These are phyloP conservation scores for Phytophthora pinifolia DNA, from an alignment of 352 stramenopile species.

Conservation along the genomic window DNA sequence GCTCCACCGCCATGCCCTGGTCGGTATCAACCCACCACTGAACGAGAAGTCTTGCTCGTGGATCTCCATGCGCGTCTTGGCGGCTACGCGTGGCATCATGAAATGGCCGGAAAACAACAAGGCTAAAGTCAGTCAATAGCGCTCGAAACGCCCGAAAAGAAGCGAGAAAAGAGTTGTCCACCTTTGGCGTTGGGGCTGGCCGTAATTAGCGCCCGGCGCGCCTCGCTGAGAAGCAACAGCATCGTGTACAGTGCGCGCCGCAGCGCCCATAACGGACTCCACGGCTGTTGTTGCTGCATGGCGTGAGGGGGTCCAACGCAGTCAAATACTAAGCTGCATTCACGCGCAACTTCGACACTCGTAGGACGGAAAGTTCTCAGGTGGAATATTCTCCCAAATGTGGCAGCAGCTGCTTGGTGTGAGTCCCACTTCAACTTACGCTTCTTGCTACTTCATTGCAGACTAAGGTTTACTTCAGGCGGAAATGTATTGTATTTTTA, in stretches of 20 bases:
- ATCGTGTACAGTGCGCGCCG: constrained; percentile 33
- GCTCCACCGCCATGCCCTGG: too few relatives aligned
- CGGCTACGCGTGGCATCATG: constrained; percentile 12
- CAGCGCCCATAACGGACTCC: constrained; percentile 16
- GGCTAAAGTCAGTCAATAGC: constrained; percentile 3
- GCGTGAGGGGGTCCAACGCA: background rate
- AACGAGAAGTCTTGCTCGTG: constrained; percentile 70
- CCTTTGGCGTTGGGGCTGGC: constrained; percentile 28
- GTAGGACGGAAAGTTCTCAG: too few relatives aligned
- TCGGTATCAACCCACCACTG: constrained; percentile 32
- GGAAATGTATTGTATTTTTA: too few relatives aligned
- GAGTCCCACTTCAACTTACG: too few relatives aligned
- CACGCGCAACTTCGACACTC: background rate
- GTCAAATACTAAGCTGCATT: constrained; percentile 3
- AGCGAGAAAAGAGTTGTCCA: constrained; percentile 5
- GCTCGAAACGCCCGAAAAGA: constrained; percentile 26
- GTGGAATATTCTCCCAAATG: too few relatives aligned
- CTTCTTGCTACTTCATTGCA: too few relatives aligned
- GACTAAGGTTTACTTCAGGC: too few relatives aligned
- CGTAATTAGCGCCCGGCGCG: constrained; percentile 23
- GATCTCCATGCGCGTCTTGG: constrained; percentile 54
- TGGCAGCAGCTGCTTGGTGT: too few relatives aligned
- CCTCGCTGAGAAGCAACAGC: constrained; percentile 30
- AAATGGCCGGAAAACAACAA: constrained; percentile 11
- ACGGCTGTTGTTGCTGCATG: constrained; percentile 15